phyloP scores from a whole-genome alignment of 2,329 filamentous ascomycete genomes.

The Rasamsonia emersonii region DNA sequence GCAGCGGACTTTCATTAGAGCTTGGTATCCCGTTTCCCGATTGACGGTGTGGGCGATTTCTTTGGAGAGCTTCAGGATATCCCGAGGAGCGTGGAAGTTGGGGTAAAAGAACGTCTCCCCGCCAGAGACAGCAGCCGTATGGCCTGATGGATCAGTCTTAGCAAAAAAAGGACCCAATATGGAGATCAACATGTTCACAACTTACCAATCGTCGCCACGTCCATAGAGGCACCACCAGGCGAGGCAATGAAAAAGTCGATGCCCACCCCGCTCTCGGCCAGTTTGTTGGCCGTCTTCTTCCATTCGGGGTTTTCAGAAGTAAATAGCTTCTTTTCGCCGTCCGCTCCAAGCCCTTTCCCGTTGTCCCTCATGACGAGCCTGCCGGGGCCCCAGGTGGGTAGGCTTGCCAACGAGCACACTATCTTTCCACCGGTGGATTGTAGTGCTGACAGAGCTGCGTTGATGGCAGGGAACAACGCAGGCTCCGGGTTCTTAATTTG shows the following conservation, averaged over 20 bases:
- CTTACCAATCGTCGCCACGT: constrained; percentile 82
- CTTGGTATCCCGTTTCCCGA: constrained; percentile 88
- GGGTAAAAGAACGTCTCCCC: constrained; percentile 96
- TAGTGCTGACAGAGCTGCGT: constrained; percentile 74
- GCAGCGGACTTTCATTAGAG: constrained; percentile 95
- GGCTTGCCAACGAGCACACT: constrained; percentile 73
- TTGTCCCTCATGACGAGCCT: constrained; percentile 80
- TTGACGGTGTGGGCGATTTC: constrained; percentile 82
- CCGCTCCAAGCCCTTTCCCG: constrained; percentile 73
- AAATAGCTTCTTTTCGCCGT: constrained; percentile 86
- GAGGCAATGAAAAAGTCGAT: constrained; percentile 92
- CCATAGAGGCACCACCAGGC: constrained; percentile 81
- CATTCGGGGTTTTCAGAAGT: constrained; percentile 82
- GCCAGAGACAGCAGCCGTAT: constrained; percentile 79
- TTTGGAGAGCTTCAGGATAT: constrained; percentile 70
- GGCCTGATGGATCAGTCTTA: constrained; percentile 43
- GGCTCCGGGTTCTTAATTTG: constrained; percentile 85
- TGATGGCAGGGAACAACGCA: constrained; percentile 73
- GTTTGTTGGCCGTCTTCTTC: constrained; percentile 76
- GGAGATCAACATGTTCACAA: constrained; percentile 8
- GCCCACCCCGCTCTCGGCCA: constrained; percentile 79
- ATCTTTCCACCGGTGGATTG: constrained; percentile 87
- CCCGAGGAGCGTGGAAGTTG: constrained; percentile 83
- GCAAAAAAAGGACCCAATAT: constrained; percentile 14
- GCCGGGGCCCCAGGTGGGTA: constrained; percentile 88